Conservation (phyloP, 202 grass and related monocot genomes). For the Schoenoplectus triqueter region DNA sequence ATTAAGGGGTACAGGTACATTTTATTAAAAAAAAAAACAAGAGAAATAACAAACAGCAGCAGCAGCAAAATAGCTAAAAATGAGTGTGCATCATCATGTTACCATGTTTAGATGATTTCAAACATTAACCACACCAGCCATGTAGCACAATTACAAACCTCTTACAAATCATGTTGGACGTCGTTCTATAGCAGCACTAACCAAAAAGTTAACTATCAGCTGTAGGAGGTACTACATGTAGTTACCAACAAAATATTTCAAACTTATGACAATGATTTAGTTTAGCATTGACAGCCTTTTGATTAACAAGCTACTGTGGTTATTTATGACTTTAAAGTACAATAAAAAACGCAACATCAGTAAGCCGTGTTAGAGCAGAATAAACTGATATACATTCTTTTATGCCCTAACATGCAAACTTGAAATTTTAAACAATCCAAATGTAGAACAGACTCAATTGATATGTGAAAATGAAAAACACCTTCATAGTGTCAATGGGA, state of each 20-base stretch:
- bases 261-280: not conserved
- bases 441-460: not conserved
- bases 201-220: not conserved
- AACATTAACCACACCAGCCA: not conserved
- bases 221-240: not conserved
- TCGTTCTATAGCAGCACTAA: not conserved
- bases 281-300: not conserved
- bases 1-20: slow-evolving; percentile 32
- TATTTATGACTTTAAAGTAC: slow-evolving; percentile 2
- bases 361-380: not conserved
- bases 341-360: not conserved
- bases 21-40: slow-evolving; percentile 14
- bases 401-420: not conserved
- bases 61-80: not conserved
- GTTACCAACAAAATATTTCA: not conserved
- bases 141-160: not conserved
- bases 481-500: slow-evolving; percentile 99
- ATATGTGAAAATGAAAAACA: slow-evolving; percentile 31
- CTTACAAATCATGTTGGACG: not conserved
- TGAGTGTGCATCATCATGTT: not conserved
- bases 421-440: not conserved
- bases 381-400: not conserved
- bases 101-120: not conserved
- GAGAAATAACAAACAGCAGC: not conserved
- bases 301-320: not conserved